Conservation (phyloP, 192 early-diverging fungal species). For the Spizellomyces sp. region DNA sequence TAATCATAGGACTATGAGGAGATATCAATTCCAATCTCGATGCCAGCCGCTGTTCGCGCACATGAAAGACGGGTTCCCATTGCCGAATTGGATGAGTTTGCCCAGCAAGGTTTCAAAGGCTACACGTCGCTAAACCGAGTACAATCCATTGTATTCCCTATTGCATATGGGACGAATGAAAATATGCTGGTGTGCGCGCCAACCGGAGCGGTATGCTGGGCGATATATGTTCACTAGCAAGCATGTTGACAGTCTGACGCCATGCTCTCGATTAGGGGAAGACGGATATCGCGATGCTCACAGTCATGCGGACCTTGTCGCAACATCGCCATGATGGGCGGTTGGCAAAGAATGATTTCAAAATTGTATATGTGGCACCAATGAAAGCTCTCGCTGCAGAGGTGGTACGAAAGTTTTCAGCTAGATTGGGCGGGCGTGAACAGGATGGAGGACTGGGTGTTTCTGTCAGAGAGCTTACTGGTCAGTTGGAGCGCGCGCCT, state of each 20-base stretch:
- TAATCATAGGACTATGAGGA: slow-evolving; percentile 75
- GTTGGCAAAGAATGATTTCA: slow-evolving; percentile 88
- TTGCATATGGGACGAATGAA: slow-evolving; percentile 93
- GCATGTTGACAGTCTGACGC: not conserved
- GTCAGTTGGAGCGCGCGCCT: slow-evolving; percentile 32
- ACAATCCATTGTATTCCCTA: slow-evolving; percentile 93
- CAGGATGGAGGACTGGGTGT: slow-evolving; percentile 75
- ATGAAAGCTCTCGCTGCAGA: slow-evolving; percentile 99
- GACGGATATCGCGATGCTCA: slow-evolving; percentile 95
- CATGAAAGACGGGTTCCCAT: slow-evolving; percentile 71
- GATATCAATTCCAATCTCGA: slow-evolving; percentile 82
- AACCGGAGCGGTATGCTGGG: slow-evolving; percentile 70
- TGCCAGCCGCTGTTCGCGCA: slow-evolving; percentile 60
- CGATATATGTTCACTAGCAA: slow-evolving; percentile 41
- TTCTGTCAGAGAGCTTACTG: slow-evolving; percentile 85
- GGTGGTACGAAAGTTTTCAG: slow-evolving; percentile 89
- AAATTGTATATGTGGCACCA: slow-evolving; percentile 97
- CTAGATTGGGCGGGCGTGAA: slow-evolving; percentile 59
- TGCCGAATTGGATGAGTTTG: slow-evolving; percentile 71
- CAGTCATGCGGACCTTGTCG: slow-evolving; percentile 79
- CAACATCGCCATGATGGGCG: slow-evolving; percentile 56
- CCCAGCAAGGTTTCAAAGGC: slow-evolving; percentile 73
- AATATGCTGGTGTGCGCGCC: slow-evolving; percentile 99
- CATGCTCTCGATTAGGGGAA: slow-evolving; percentile 68
- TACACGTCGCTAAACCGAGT: slow-evolving; percentile 91